Evolutionary conservation across 129 eudicot genomes (phyloP).

Genomic region (Oenanthe sinensis): DNA sequence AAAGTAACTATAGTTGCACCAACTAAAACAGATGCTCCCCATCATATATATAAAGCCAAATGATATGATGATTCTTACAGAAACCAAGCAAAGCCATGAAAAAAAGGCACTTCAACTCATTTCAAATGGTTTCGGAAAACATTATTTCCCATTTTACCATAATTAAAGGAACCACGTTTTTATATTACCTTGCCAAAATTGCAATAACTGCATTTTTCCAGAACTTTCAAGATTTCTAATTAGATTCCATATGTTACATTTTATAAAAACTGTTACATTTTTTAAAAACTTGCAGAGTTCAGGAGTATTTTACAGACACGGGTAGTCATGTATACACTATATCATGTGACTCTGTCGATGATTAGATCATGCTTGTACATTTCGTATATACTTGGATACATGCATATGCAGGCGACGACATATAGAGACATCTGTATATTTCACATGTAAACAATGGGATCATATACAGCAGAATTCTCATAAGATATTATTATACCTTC

Average conservation of each 20-base stretch:
- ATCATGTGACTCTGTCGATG: neutral
- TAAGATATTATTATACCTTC: slow-evolving; percentile 6
- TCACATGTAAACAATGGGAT: neutral
- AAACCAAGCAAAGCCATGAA: neutral
- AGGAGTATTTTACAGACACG: neutral
- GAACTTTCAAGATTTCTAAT: neutral
- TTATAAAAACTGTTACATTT: too few species aligned
- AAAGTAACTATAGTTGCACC: neutral
- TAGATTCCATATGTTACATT: neutral
- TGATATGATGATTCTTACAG: slow-evolving; percentile 2
- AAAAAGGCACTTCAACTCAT: neutral
- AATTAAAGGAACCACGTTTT: neutral
- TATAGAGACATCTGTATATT: neutral
- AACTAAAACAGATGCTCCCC: neutral
- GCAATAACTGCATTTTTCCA: neutral
- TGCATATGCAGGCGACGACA: neutral
- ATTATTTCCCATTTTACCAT: neutral
- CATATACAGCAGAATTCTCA: slow-evolving; percentile 1
- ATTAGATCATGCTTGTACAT: neutral
- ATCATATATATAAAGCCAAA: neutral
- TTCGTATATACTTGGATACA: neutral
- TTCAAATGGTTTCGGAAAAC: neutral
- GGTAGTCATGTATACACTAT: neutral
- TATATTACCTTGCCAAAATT: neutral
- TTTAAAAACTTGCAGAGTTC: neutral